phyloP scores from a whole-genome alignment of 129 eudicot genomes.

The Flaveria sonorensis region DNA sequence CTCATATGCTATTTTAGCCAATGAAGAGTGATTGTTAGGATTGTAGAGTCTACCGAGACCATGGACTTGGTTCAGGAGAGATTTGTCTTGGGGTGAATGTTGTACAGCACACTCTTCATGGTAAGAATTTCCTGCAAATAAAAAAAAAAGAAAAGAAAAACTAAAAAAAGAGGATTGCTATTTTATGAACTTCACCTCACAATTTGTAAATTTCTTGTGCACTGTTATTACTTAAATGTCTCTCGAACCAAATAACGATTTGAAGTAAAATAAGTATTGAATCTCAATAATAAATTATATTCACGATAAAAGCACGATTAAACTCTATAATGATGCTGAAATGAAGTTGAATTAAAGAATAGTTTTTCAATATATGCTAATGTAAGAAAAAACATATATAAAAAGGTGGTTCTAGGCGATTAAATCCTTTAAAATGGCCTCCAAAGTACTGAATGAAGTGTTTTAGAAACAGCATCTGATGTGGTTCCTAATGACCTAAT shows the following conservation, averaged over 20 bases:
- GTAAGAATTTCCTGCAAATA: slow-evolving; percentile 89
- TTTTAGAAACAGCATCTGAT: neutral
- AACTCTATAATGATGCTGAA: neutral
- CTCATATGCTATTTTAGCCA: slow-evolving; percentile 12
- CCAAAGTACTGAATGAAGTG: slow-evolving; percentile 6
- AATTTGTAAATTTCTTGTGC: neutral
- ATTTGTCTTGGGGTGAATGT: slow-evolving; percentile 83
- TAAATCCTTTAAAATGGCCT: slow-evolving; percentile 8
- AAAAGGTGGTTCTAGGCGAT: neutral
- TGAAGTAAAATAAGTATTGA: slow-evolving; percentile 5
- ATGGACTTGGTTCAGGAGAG: slow-evolving; percentile 88
- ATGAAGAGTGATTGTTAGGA: slow-evolving; percentile 3
- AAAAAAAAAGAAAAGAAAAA: neutral
- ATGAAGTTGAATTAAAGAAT: neutral
- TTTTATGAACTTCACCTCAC: slow-evolving; percentile 6
- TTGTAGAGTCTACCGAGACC: slow-evolving; percentile 80
- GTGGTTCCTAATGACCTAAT: slow-evolving; percentile 13
- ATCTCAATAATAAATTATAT: neutral
- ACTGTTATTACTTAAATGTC: neutral
- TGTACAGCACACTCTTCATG: slow-evolving; percentile 83
- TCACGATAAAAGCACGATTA: neutral
- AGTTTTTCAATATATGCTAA: neutral
- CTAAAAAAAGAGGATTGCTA: slow-evolving; percentile 18
- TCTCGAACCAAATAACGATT: neutral
- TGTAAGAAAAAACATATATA: neutral